A percentile compares a stretch with the other conserved stretches of the same genome.
phyloP scores from a whole-genome alignment of 768 basidiomycete species.

The Podaxis carcinomalis region DNA sequence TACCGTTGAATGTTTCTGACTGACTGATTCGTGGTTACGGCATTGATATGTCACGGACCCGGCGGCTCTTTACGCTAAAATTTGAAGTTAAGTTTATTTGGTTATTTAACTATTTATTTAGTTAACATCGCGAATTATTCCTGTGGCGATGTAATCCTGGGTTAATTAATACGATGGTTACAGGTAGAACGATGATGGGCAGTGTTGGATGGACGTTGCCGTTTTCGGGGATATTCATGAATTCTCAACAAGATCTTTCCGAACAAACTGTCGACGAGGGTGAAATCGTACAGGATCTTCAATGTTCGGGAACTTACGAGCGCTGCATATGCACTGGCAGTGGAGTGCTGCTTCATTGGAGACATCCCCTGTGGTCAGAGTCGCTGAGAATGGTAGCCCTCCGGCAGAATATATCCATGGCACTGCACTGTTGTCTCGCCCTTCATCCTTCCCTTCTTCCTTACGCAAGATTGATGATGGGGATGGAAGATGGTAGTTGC shows the following conservation, averaged over 20 bases:
- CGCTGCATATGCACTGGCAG: background rate
- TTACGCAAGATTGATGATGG: slow-evolving; percentile 8
- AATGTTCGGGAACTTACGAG: background rate
- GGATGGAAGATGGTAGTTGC: slow-evolving; percentile 1
- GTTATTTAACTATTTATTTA: background rate
- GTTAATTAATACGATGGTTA: background rate
- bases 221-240: background rate
- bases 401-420: background rate
- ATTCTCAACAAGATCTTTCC: background rate
- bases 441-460: background rate
- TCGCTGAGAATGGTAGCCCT: background rate
- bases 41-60: background rate
- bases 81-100: background rate
- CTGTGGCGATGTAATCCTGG: background rate
- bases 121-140: background rate
- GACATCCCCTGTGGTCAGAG: background rate
- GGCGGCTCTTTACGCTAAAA: background rate
- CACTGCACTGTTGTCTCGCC: background rate
- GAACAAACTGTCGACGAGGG: background rate
- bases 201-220: background rate
- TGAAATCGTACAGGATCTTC: background rate
- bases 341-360: background rate
- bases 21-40: background rate
- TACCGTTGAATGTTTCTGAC: slow-evolving; percentile 4
- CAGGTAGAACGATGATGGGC: background rate